These are phyloP conservation scores for Graphilbum fragrans DNA, from an alignment of 2,329 filamentous ascomycete genomes.

Conservation along the genomic window DNA sequence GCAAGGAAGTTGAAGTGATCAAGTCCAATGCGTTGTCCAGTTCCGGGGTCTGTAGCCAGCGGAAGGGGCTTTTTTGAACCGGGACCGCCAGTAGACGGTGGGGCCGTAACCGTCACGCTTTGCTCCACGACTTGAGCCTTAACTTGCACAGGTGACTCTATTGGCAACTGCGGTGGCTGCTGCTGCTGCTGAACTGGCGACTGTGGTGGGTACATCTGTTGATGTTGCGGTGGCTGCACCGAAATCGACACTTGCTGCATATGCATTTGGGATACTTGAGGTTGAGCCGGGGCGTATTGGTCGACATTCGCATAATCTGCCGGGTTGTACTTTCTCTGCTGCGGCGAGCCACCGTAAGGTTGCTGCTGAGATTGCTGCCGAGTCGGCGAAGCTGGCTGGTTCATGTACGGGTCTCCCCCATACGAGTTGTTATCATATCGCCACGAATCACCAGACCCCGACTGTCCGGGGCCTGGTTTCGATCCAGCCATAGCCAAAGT, in stretches of 20 bases:
- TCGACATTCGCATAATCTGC: constrained; percentile 59
- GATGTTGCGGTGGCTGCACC: constrained; percentile 12
- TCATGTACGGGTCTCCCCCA: constrained; percentile 16
- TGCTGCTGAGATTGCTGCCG: constrained; percentile 14
- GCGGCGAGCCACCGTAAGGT: constrained; percentile 26
- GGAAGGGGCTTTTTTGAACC: constrained; percentile 46
- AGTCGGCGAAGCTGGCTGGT: constrained; percentile 3
- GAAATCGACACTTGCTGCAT: constrained; percentile 12
- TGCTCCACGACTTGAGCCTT: constrained; percentile 29
- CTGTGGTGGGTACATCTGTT: constrained; percentile 13
- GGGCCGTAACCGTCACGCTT: constrained; percentile 20
- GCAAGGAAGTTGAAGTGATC: constrained; percentile 99
- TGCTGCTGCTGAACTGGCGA: constrained; percentile 3
- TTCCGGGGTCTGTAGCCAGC: constrained; percentile 59
- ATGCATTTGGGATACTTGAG: constrained; percentile 16
- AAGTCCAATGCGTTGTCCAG: constrained; percentile 75
- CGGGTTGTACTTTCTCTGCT: constrained; percentile 64
- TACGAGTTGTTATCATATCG: constrained; percentile 19
- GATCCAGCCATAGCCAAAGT: constrained; percentile 43
- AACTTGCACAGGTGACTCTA: constrained; percentile 21
- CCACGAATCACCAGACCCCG: constrained; percentile 12
- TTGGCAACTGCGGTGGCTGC: constrained; percentile 15
- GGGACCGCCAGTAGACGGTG: constrained; percentile 19
- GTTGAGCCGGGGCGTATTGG: constrained; percentile 28
- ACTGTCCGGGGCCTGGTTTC: constrained; percentile 14